A percentile compares a stretch with the other conserved stretches of the same genome.
These are phyloP conservation scores for Thymus quinquecostatus DNA, from an alignment of 257 asterid species.

Conservation along the genomic window DNA sequence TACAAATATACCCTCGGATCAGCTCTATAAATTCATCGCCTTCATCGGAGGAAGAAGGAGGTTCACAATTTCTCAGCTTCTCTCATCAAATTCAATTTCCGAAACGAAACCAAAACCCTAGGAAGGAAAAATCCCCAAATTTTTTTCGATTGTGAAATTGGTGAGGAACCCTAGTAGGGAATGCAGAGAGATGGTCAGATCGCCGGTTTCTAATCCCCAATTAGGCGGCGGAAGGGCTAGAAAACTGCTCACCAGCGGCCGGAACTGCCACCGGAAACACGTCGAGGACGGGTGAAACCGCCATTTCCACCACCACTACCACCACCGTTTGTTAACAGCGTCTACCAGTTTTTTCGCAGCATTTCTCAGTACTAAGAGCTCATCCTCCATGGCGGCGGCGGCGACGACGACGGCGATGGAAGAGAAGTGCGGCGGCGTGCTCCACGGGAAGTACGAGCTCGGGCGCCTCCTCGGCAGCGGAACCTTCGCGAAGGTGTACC, in stretches of 20 bases:
- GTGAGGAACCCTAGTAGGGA: slow-evolving; percentile 49
- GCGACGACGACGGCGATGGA: slow-evolving; percentile 50
- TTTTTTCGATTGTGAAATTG: not conserved
- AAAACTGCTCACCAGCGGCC: slow-evolving; percentile 61
- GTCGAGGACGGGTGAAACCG: slow-evolving; percentile 89
- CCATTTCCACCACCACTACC: not conserved
- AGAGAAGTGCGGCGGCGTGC: slow-evolving; percentile 63
- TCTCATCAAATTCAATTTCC: not conserved
- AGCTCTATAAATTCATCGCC: slow-evolving; percentile 29
- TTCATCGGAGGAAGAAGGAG: no score
- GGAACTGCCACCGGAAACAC: slow-evolving; percentile 93
- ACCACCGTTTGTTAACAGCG: not conserved
- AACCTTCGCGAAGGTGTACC: slow-evolving; percentile 72
- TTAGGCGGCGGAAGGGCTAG: slow-evolving; percentile 50
- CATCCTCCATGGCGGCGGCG: not conserved
- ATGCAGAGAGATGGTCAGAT: slow-evolving; percentile 85
- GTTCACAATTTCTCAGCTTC: not conserved
- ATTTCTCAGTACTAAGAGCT: not conserved
- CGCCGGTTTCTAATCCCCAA: slow-evolving; percentile 51
- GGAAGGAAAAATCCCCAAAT: not conserved
- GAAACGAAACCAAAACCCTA: not conserved
- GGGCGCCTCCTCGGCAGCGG: slow-evolving; percentile 70
- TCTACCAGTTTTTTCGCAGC: not conserved
- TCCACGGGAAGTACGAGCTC: slow-evolving; percentile 67
- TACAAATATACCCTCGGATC: slow-evolving; percentile 28